Evolutionary conservation across 1,139 yeast species (phyloP).

Genomic region (Taphrina wiesneri): DNA sequence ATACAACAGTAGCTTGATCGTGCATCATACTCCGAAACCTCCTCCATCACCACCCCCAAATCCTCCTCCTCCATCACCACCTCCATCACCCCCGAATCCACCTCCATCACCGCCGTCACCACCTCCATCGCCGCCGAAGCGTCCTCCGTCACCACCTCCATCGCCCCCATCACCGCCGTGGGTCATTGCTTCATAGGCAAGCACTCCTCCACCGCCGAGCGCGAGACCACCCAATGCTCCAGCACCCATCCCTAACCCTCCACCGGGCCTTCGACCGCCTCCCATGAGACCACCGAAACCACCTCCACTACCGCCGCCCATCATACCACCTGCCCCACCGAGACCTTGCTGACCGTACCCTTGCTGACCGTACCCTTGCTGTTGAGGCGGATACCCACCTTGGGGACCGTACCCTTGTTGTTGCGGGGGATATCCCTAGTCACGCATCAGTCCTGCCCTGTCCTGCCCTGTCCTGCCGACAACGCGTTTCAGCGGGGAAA

Average conservation of each 20-base stretch:
- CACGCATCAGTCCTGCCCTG: not conserved
- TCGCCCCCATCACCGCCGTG: conserved; percentile 10
- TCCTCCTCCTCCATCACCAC: conserved; percentile 19
- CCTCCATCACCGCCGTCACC: conserved; percentile 12
- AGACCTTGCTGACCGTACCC: not conserved
- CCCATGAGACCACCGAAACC: not conserved
- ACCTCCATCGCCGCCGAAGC: conserved; percentile 7
- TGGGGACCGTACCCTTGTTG: conserved; percentile 3
- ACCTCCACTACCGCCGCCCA: not conserved
- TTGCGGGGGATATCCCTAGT: conserved; percentile 1
- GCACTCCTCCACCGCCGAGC: conserved; percentile 12
- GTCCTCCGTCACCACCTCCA: conserved; percentile 17
- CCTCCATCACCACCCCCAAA: conserved; percentile 14
- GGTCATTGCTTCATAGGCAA: conserved; percentile 7
- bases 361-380: conserved; percentile 8
- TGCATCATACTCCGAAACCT: not conserved
- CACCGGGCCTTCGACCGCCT: conserved; percentile 4
- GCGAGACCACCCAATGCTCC: conserved; percentile 22
- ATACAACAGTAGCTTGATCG: not conserved
- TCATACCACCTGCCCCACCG: not conserved
- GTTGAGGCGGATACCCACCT: not conserved
- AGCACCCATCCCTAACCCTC: conserved; percentile 2
- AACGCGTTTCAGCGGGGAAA: not conserved
- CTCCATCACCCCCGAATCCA: conserved; percentile 13
- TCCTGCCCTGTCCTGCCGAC: not conserved